Base-by-base conservation (phyloP, 176 grass and related monocot species). In the Aegilops umbellulata region DNA sequence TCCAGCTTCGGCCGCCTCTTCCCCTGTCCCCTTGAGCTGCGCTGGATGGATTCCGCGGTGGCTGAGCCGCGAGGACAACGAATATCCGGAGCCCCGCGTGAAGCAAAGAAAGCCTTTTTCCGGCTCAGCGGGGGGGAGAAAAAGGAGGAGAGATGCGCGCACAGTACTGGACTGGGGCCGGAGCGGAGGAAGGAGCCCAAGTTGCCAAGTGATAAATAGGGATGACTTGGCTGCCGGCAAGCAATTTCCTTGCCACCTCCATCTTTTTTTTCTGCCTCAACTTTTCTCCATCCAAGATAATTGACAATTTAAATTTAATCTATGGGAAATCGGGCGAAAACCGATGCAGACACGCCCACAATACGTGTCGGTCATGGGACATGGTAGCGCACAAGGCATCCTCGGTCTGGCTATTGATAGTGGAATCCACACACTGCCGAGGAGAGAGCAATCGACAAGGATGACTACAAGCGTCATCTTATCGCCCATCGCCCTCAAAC, bases 11-110 rank as follows among this genome's bases (percentile, higher is more conserved):
- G 25, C 27, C 7, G 24, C 62, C 61, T 41, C 69, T 27, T 3
- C 60, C 8, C 63, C 51, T 61, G n/a, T n/a, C n/a, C 11, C 70
- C 53, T 47, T 39, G 53, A 39, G 64, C 26, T 38, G 84, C 55
- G 36, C 72, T 64, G 22, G 83, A 82, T 26, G 77, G 83, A 22
- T 58, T 58, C 49, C 64, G 63, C 10, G 49, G 64, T 25, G 34
- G 36, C 80, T 66, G 66, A 83, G 47, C 32, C 4, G 46, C 22
- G 67, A 61, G 76, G 67, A 60, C 29, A 84, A 47, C 4, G 85
- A 75, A 90, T 90, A 90, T 87, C 65, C 84, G 31, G 22, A 74
- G 32, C 57, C 61, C 84, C 74, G 23, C 27, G 24, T 74, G 74
- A 78, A 69, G 83, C 53, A 58, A 22, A 58, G 53, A 20, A 58